phyloP scores from a whole-genome alignment of 2,329 filamentous ascomycete species.

The Grosmannia clavigera region DNA sequence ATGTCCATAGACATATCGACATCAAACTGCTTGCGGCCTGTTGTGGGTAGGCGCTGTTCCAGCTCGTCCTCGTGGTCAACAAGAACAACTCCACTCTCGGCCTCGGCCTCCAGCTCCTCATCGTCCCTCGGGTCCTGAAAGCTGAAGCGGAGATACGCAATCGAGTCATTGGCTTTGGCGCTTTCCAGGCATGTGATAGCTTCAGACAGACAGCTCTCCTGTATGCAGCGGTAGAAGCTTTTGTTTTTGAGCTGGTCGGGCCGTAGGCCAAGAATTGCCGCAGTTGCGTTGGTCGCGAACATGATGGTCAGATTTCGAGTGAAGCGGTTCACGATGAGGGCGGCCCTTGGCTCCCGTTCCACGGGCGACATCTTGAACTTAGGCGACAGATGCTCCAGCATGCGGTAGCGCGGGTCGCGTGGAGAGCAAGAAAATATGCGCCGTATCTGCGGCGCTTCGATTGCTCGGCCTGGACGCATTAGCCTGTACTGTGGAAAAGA shows the following conservation, averaged over 20 bases:
- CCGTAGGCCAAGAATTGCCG: constrained; percentile 61
- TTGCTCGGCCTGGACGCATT: constrained; percentile 49
- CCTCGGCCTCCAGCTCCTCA: constrained; percentile 32
- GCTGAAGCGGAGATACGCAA: constrained; percentile 79
- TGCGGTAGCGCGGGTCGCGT: constrained; percentile 75
- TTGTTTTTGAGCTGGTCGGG: constrained; percentile 58
- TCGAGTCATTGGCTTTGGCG: constrained; percentile 82
- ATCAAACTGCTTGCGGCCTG: background rate
- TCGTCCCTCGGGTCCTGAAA: constrained; percentile 60
- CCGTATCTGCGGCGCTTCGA: constrained; percentile 66
- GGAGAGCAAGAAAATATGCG: constrained; percentile 72
- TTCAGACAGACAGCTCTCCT: constrained; percentile 62
- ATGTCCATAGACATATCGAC: constrained; percentile 22
- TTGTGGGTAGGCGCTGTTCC: background rate
- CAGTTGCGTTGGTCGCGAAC: constrained; percentile 70
- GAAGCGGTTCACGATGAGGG: constrained; percentile 76
- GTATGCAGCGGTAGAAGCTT: constrained; percentile 81
- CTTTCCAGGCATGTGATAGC: constrained; percentile 70
- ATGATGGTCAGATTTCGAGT: constrained; percentile 72
- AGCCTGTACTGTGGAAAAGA: background rate
- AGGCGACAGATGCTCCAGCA: constrained; percentile 72
- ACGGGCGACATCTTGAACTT: constrained; percentile 58
- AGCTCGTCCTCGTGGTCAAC: constrained; percentile 28
- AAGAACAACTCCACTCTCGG: constrained; percentile 26
- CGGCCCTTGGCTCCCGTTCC: constrained; percentile 67